Base-by-base conservation (phyloP, 805 yeast species). In the Starmerella sirachaensis region DNA sequence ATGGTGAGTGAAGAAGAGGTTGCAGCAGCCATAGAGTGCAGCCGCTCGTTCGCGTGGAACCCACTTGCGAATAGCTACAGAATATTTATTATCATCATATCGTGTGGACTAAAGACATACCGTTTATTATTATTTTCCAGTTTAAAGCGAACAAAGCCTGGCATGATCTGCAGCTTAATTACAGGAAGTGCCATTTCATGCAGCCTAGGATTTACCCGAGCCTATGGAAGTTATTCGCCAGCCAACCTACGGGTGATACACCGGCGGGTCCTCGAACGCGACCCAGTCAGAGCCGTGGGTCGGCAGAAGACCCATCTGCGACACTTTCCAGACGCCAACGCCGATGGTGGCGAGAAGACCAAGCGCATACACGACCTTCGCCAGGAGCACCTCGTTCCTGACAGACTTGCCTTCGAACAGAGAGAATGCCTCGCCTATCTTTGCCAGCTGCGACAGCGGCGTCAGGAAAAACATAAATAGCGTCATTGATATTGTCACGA, bases 401-500 rank as follows among this genome's bases (percentile, higher is more conserved):
- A 31, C 38, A 33, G 48, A 53, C 18, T 51, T 42, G 25, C 55
- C 62, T 25, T 54, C 53, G 23, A 53, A 47, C 13, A 49, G 46
- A n/a, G 43, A 44, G 57, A 88, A 86, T n/a, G 70, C 66, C 12
- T 63, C 48, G 42, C 67, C 66, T 0, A 78, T 72, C 5, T 63
- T 59, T 25, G 76, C 55, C 2, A 91, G 75, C 18, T 93, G 83
- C 50, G 73, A 76, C 25, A 83, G 51, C 0, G 96, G 91, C 32
- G 74, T 76, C 46, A 57, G 29, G 35, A 81, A 69, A 47, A 91
- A 73, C 49, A 88, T 64, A 83, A 78, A 83, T 20, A 81, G 56
- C 0, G 94, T 78, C 81, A 85, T 86, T 61, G 85, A 77, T 32
- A 88, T 79, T 3, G 96, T 91, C 46, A 88, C 84, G 48, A 88